A percentile compares a stretch with the other conserved stretches of the same genome.
phyloP scores from a whole-genome alignment of 129 eudicot genomes.

The Pulicaria dysenterica region DNA sequence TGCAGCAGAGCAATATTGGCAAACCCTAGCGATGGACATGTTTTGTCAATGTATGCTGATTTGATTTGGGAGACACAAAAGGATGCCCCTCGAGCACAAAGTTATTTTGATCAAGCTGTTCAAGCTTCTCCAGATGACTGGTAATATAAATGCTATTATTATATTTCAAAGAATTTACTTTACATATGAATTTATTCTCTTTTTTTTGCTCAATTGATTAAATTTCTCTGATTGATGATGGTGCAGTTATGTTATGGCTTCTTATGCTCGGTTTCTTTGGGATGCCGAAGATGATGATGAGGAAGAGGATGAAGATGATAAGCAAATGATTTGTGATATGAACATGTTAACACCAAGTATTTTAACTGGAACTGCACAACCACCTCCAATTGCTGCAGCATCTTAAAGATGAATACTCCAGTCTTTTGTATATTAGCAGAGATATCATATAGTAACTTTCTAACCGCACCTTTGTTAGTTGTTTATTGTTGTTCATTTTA shows the following conservation, averaged over 20 bases:
- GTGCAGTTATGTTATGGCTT: slow-evolving; percentile 58
- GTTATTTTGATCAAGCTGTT: slow-evolving; percentile 60
- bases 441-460: slow-evolving; percentile 40
- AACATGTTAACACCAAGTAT: slow-evolving; percentile 28
- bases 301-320: slow-evolving; percentile 22
- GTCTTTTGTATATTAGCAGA: slow-evolving; percentile 40
- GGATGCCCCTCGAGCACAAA: slow-evolving; percentile 52
- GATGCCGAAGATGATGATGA: slow-evolving; percentile 52
- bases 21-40: slow-evolving; percentile 53
- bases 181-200: neutral
- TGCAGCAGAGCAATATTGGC: slow-evolving; percentile 70
- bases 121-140: slow-evolving; percentile 69
- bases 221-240: slow-evolving; percentile 1
- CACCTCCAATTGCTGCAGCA: slow-evolving; percentile 55
- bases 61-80: slow-evolving; percentile 60
- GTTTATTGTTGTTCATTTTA: slow-evolving; percentile 13
- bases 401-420: slow-evolving; percentile 42
- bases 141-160: slow-evolving; percentile 24
- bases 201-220: neutral
- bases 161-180: neutral
- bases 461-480: slow-evolving; percentile 38
- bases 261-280: slow-evolving; percentile 69
- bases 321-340: slow-evolving; percentile 19
- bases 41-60: slow-evolving; percentile 62
- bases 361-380: slow-evolving; percentile 37